A percentile compares a stretch with the other conserved stretches of the same genome.
Evolutionary conservation across 257 asterid species (phyloP).

Genomic region (Solanum medicagineum): DNA sequence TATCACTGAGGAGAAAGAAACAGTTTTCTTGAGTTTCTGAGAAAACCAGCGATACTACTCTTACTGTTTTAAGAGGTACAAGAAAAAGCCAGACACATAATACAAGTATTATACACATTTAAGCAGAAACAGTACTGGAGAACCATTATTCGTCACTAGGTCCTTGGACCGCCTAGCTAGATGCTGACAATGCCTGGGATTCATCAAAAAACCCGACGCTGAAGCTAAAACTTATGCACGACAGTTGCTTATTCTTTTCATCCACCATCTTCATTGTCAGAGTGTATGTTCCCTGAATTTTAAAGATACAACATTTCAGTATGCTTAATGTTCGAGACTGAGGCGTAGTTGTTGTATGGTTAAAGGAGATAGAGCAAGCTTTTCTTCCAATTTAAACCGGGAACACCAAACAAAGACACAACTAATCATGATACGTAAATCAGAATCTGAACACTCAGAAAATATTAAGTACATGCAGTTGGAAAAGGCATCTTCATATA

Average conservation of each 20-base stretch:
- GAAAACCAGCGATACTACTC: not conserved
- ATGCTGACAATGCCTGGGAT: not conserved
- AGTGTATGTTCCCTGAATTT: conserved; percentile 57
- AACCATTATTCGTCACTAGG: not conserved
- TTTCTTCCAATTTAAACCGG: not conserved
- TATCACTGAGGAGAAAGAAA: not conserved
- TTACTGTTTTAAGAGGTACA: not conserved
- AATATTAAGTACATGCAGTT: not conserved
- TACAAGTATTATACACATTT: not conserved
- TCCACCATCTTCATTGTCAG: conserved; percentile 53
- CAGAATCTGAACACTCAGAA: not conserved
- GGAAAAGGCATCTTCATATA: not conserved
- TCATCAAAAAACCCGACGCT: conserved; percentile 15
- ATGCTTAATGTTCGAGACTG: not conserved
- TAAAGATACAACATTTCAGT: not conserved
- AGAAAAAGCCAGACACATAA: not conserved
- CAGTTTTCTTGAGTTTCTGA: not conserved
- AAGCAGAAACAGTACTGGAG: not conserved
- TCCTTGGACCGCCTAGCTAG: not conserved
- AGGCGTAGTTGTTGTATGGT: not conserved
- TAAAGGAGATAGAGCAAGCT: not conserved
- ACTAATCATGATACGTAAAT: not conserved
- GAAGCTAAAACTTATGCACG: conserved; percentile 70
- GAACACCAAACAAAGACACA: not conserved
- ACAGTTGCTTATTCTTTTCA: conserved; percentile 26